Base-by-base conservation (phyloP, 2,329 filamentous ascomycete genomes). In the Fusarium dlaminii region DNA sequence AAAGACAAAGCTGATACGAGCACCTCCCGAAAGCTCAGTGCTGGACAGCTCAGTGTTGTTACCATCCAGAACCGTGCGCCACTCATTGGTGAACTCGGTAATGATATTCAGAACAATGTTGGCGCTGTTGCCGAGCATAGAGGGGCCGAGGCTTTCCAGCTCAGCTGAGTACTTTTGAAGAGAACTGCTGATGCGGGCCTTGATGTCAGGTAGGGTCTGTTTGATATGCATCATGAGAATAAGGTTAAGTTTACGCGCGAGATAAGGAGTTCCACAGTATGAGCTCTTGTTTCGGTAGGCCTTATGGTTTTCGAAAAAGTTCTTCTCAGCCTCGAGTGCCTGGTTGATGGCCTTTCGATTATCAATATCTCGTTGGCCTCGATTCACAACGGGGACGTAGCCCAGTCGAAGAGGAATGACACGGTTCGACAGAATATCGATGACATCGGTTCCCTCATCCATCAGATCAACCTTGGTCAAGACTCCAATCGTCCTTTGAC, bases 181-280 rank as follows among this genome's bases (percentile, higher is more conserved):
- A 20, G 96, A 98, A 76, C 94, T 93, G n/a, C 93, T 90, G 78
- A 99, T 99, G 73, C 97, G 93, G 20, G 94, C 94, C 86, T 99
- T 99, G 87, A 99, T 99, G 81, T 99, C 96, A 45, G 96, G 96
- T 20, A 99, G 90, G 4, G 96, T 99, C 86, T 99, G 96, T 86
- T 99, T 99, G 87, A 99, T 99, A 87, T 99, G 96, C 96, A 99
- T 99, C 96, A 99, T 98, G 77, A 99, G 89, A 81, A 99, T 98
- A 79, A 99, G 88, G 85, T 99, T 99, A 69, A 99, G 90, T 86
- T 99, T 99, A 77, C 96, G 92, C 8, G 96, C 96, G 68, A 99
- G 88, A 81, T 99, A 99, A 8, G 96, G 96, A 7, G 96, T 99
- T 83, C 96, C 96, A 84, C 96, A 99, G 88, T 99, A 99, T 11